These are phyloP conservation scores for Sclerotinia sclerotiorum DNA, from an alignment of 2,329 filamentous ascomycete genomes.

Conservation along the genomic window DNA sequence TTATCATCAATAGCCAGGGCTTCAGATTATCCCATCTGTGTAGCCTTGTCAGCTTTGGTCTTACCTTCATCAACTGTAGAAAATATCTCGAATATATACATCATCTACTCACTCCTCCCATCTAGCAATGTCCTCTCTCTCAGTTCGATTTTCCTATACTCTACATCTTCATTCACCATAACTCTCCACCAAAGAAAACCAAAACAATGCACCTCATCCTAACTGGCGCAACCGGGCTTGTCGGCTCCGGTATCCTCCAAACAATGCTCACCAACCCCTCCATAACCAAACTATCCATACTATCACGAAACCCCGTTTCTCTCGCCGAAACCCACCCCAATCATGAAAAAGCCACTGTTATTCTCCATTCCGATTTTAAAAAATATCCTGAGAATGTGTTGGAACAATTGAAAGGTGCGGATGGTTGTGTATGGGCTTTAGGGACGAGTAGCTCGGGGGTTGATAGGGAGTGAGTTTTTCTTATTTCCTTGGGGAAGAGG, in stretches of 20 bases:
- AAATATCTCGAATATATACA: not conserved
- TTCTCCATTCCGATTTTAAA: constrained; percentile 66
- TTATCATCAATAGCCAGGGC: not conserved
- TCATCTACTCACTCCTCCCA: not conserved
- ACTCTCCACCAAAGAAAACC: not conserved
- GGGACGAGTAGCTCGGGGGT: constrained; percentile 64
- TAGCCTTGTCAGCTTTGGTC: not conserved
- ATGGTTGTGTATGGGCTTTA: constrained; percentile 72
- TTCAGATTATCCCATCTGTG: not conserved
- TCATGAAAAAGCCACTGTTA: constrained; percentile 57
- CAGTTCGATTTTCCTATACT: not conserved
- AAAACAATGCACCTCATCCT: constrained; percentile 62
- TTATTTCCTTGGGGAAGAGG: not conserved
- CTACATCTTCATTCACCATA: not conserved
- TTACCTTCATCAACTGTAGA: not conserved
- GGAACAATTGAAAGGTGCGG: constrained; percentile 59
- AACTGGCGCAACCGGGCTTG: constrained; percentile 67
- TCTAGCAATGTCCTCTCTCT: not conserved
- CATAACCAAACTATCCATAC: constrained; percentile 65
- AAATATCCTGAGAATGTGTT: constrained; percentile 59
- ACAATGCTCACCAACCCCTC: constrained; percentile 55
- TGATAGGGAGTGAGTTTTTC: constrained; percentile 51
- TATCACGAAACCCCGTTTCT: constrained; percentile 63
- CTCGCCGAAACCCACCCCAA: constrained; percentile 58
- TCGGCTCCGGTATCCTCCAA: constrained; percentile 61